Conservation (phyloP, 352 stramenopile species). For the Globisporangium mamillatum region DNA sequence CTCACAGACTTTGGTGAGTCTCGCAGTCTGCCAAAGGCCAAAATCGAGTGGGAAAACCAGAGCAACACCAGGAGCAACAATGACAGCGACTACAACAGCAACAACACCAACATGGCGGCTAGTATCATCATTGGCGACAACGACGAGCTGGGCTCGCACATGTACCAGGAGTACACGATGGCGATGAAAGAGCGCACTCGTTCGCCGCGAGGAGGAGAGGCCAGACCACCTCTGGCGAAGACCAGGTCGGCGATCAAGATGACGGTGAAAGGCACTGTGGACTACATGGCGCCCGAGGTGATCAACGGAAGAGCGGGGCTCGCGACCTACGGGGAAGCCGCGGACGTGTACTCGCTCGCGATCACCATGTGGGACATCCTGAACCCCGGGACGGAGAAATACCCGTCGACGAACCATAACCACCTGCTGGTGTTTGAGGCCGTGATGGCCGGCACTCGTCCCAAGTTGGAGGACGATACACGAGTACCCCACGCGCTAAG, state of each 20-base stretch:
- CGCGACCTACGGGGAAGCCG: slow-evolving; percentile 46
- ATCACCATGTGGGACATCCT: slow-evolving; percentile 78
- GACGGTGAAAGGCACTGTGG: slow-evolving; percentile 62
- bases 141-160: slow-evolving; percentile 9
- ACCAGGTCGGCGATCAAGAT: slow-evolving; percentile 19
- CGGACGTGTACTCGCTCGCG: slow-evolving; percentile 28
- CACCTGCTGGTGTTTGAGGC: slow-evolving; percentile 48
- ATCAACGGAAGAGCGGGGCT: slow-evolving; percentile 54
- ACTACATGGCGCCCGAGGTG: slow-evolving; percentile 78
- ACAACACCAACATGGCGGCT: not conserved
- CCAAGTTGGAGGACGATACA: slow-evolving; percentile 27
- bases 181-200: slow-evolving; percentile 6
- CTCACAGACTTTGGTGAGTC: slow-evolving; percentile 63
- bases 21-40: slow-evolving; percentile 23
- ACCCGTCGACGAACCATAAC: slow-evolving; percentile 43
- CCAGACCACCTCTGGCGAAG: not conserved
- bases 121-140: not conserved
- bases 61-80: not conserved
- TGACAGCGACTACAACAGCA: not conserved
- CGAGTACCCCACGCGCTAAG: slow-evolving; percentile 22
- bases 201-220: not conserved
- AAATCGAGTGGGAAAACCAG: slow-evolving; percentile 9
- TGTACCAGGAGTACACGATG: slow-evolving; percentile 15
- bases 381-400: slow-evolving; percentile 48
- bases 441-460: slow-evolving; percentile 39